These are phyloP conservation scores for Boletus bicolor DNA, from an alignment of 768 basidiomycete species.

Conservation along the genomic window DNA sequence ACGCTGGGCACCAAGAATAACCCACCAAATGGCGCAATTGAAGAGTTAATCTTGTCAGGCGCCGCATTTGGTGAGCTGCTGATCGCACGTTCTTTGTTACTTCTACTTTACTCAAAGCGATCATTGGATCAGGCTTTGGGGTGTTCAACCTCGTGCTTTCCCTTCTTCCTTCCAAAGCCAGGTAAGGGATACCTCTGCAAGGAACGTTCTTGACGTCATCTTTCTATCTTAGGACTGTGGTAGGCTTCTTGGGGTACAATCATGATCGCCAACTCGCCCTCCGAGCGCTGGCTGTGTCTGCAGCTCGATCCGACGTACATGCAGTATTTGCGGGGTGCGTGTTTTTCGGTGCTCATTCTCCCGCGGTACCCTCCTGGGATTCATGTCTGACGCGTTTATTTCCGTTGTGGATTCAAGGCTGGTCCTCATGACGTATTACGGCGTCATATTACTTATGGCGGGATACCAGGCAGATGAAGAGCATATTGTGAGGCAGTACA, in stretches of 20 bases:
- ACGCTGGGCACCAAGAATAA: slow-evolving; percentile 17
- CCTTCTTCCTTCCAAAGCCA: slow-evolving; percentile 65
- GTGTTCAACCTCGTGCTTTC: slow-evolving; percentile 81
- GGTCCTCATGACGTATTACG: slow-evolving; percentile 79
- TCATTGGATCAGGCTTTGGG: slow-evolving; percentile 42
- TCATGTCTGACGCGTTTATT: neutral
- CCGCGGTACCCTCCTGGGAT: neutral
- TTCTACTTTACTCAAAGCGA: neutral
- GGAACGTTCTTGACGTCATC: neutral
- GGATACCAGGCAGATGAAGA: slow-evolving; percentile 77
- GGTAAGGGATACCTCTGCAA: slow-evolving; percentile 39
- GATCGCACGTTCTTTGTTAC: neutral
- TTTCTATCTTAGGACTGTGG: slow-evolving; percentile 50
- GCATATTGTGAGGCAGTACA: slow-evolving; percentile 60
- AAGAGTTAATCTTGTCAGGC: slow-evolving; percentile 71
- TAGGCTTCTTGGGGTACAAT: slow-evolving; percentile 75
- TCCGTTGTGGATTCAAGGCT: slow-evolving; percentile 40
- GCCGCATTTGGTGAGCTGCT: slow-evolving; percentile 64
- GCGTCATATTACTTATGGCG: slow-evolving; percentile 63
- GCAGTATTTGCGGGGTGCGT: slow-evolving; percentile 71
- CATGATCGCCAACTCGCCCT: slow-evolving; percentile 68
- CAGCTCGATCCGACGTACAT: slow-evolving; percentile 67
- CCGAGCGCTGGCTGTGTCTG: slow-evolving; percentile 64
- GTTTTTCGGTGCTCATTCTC: neutral
- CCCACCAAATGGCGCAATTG: slow-evolving; percentile 52